phyloP scores from a whole-genome alignment of 2,329 filamentous ascomycete species.

The Aspergillus latus region DNA sequence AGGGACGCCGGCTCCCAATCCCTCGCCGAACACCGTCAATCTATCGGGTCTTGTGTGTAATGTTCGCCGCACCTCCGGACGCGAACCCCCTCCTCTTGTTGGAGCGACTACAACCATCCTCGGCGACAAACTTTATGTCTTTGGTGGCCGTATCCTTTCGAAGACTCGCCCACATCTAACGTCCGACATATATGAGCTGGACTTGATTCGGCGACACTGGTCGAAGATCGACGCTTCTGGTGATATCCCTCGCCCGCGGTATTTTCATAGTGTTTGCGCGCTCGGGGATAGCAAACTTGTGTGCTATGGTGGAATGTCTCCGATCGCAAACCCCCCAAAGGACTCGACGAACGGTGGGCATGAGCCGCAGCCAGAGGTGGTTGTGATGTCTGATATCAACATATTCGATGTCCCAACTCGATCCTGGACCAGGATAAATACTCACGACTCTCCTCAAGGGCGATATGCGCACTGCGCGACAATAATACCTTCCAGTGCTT shows the following conservation, averaged over 20 bases:
- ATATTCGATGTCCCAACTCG: slow-evolving; percentile 83
- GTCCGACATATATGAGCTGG: slow-evolving; percentile 87
- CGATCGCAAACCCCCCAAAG: slow-evolving; percentile 55
- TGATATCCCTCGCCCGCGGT: slow-evolving; percentile 84
- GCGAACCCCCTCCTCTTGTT: slow-evolving; percentile 85
- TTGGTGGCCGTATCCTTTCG: slow-evolving; percentile 86
- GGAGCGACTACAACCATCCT: slow-evolving; percentile 93
- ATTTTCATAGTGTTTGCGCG: slow-evolving; percentile 95
- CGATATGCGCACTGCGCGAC: slow-evolving; percentile 96
- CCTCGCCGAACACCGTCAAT: slow-evolving; percentile 52
- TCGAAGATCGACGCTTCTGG: slow-evolving; percentile 81
- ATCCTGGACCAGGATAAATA: slow-evolving; percentile 81
- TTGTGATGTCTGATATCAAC: slow-evolving; percentile 97
- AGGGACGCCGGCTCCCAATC: slow-evolving; percentile 27
- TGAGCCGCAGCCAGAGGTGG: slow-evolving; percentile 78
- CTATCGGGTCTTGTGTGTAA: slow-evolving; percentile 68
- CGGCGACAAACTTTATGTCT: slow-evolving; percentile 95
- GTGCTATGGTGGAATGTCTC: slow-evolving; percentile 98
- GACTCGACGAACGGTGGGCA: slow-evolving; percentile 44
- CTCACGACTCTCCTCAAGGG: slow-evolving; percentile 81
- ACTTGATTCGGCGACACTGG: slow-evolving; percentile 90
- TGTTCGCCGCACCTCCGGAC: slow-evolving; percentile 79
- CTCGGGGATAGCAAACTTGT: slow-evolving; percentile 94
- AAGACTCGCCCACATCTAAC: slow-evolving; percentile 80
- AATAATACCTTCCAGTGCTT: slow-evolving; percentile 81